These are phyloP conservation scores for Solanum chaucha DNA, from an alignment of 257 asterid genomes.

Conservation along the genomic window DNA sequence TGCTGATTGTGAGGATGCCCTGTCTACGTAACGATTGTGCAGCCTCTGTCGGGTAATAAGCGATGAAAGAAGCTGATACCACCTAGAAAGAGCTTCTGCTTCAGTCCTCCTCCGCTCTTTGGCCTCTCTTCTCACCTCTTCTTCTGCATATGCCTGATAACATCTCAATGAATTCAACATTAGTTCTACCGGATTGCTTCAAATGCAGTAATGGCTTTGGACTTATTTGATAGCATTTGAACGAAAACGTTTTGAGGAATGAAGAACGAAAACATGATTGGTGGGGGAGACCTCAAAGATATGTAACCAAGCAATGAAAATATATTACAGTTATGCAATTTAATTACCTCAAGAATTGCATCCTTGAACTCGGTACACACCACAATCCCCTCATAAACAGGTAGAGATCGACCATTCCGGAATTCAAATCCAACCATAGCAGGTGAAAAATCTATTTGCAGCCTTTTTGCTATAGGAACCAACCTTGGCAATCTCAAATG, in stretches of 20 bases:
- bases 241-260: not conserved
- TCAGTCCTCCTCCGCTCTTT: slow-evolving; percentile 55
- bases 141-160: slow-evolving; percentile 76
- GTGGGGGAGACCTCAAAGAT: not conserved
- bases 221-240: not conserved
- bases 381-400: slow-evolving; percentile 77
- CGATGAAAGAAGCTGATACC: slow-evolving; percentile 97
- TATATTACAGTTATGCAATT: not conserved
- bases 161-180: slow-evolving; percentile 2
- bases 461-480: slow-evolving; percentile 54
- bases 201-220: not conserved
- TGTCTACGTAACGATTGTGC: slow-evolving; percentile 47
- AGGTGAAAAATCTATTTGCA: slow-evolving; percentile 71
- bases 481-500: slow-evolving; percentile 75
- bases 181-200: not conserved
- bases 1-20: slow-evolving; percentile 18
- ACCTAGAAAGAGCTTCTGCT: slow-evolving; percentile 69
- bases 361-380: slow-evolving; percentile 77
- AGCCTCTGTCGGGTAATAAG: slow-evolving; percentile 69
- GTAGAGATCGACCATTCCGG: slow-evolving; percentile 65
- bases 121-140: slow-evolving; percentile 67
- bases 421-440: slow-evolving; percentile 96
- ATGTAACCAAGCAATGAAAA: not conserved
- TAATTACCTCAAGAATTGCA: slow-evolving; percentile 64
- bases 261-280: not conserved